Percentiles rank a stretch among this genome's conserved stretches.
These are phyloP conservation scores for Flaveria trinervia DNA, from an alignment of 129 eudicot genomes.

Conservation along the genomic window DNA sequence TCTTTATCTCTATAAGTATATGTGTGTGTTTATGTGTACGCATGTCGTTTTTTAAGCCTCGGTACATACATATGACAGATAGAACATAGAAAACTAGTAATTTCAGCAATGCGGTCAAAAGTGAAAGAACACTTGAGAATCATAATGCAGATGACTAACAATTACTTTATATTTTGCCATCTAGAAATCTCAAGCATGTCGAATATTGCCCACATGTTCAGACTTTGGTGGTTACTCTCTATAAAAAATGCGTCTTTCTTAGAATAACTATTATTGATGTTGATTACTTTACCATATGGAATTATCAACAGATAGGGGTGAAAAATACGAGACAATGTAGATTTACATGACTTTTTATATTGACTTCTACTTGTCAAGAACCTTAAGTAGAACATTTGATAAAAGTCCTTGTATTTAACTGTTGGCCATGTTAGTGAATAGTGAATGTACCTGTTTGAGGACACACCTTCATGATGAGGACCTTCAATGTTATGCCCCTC, in stretches of 20 bases:
- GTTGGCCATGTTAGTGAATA: neutral
- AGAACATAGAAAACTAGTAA: neutral
- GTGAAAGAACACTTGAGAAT: conserved; percentile 1
- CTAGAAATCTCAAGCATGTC: neutral
- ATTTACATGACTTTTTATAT: neutral
- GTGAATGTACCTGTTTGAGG: neutral
- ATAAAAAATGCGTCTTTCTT: neutral
- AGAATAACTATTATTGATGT: neutral
- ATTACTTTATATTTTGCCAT: neutral
- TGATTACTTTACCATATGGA: neutral
- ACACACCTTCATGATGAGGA: neutral
- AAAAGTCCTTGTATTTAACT: neutral
- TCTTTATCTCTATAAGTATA: neutral
- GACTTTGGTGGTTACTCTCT: neutral
- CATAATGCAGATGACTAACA: neutral
- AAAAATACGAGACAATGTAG: neutral
- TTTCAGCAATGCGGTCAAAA: neutral
- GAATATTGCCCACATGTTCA: conserved; percentile 1
- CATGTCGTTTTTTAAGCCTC: neutral
- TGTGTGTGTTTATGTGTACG: neutral
- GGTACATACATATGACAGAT: neutral
- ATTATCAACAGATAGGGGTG: neutral
- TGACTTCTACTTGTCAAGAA: neutral
- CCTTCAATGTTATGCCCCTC: neutral
- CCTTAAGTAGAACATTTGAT: conserved; percentile 7